Percentiles rank a stretch among this genome's conserved stretches.
Evolutionary conservation across 139 green algal species (phyloP).

Genomic region (Haematococcus lacustris): DNA sequence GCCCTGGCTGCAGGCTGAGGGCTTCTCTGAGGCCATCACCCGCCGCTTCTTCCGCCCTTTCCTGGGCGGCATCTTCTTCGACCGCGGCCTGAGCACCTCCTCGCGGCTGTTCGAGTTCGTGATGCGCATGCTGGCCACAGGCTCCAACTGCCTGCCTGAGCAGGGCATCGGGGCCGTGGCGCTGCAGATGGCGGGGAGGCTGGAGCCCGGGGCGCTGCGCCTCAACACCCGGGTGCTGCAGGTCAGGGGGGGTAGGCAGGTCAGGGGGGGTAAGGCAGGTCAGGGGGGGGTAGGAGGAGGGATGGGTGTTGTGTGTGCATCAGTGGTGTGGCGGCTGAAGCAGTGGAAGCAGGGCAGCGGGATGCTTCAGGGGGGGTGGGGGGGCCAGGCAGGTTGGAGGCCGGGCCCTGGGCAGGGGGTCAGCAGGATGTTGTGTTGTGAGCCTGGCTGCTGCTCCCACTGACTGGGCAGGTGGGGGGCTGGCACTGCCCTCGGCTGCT

Average conservation of each 20-base stretch:
- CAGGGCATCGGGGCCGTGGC: conserved; percentile 83
- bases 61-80: conserved; percentile 97
- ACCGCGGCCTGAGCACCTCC: conserved; percentile 66
- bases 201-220: conserved; percentile 23
- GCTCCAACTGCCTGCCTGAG: conserved; percentile 87
- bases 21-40: conserved; percentile 82
- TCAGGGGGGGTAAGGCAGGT: too few species aligned
- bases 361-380: too few species aligned
- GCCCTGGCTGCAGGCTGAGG: conserved; percentile 45
- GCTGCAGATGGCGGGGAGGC: conserved; percentile 61
- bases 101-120: conserved; percentile 91
- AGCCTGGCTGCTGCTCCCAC: too few species aligned
- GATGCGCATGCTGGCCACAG: conserved; percentile 86
- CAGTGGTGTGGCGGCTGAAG: too few species aligned
- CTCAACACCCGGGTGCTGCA: conserved; percentile 9
- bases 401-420: too few species aligned
- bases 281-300: too few species aligned
- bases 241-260: conserved; percentile 8
- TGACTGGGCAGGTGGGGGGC: too few species aligned
- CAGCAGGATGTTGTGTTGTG: too few species aligned
- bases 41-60: conserved; percentile 95
- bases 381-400: too few species aligned
- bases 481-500: too few species aligned
- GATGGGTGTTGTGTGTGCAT: too few species aligned
- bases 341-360: too few species aligned